Conservation (phyloP, 176 grass and related monocot species). For the Carex parvula region DNA sequence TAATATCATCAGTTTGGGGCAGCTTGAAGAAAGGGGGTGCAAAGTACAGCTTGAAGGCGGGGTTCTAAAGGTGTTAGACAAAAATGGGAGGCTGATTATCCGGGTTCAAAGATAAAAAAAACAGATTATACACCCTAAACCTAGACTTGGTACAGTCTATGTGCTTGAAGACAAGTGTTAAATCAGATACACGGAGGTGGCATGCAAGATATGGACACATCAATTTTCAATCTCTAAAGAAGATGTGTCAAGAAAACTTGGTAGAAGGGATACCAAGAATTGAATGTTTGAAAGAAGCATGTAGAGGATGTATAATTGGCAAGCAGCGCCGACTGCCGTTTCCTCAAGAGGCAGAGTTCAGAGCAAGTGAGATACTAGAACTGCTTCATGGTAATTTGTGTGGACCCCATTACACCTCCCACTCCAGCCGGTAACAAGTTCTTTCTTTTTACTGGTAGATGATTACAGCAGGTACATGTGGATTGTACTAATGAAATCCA, state of each 20-base stretch:
- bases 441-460: constrained; percentile 1
- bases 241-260: not conserved
- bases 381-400: not conserved
- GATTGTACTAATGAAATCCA: not conserved
- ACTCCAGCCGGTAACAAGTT: not conserved
- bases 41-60: not conserved
- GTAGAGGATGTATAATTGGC: not conserved
- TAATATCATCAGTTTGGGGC: not conserved
- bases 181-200: not conserved
- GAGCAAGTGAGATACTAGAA: not conserved
- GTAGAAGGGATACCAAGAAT: not conserved
- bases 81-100: not conserved
- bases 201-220: not conserved
- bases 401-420: not conserved
- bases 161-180: not conserved
- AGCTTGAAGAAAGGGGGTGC: not conserved
- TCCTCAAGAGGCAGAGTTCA: not conserved
- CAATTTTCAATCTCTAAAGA: not conserved
- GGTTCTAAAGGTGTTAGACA: not conserved
- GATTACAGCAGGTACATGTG: constrained; percentile 3
- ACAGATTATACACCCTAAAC: not conserved
- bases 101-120: not conserved
- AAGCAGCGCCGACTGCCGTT: not conserved
- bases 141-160: not conserved
- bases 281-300: not conserved